Base-by-base conservation (phyloP, 139 green algal species). In the Coelastrella sp. region DNA sequence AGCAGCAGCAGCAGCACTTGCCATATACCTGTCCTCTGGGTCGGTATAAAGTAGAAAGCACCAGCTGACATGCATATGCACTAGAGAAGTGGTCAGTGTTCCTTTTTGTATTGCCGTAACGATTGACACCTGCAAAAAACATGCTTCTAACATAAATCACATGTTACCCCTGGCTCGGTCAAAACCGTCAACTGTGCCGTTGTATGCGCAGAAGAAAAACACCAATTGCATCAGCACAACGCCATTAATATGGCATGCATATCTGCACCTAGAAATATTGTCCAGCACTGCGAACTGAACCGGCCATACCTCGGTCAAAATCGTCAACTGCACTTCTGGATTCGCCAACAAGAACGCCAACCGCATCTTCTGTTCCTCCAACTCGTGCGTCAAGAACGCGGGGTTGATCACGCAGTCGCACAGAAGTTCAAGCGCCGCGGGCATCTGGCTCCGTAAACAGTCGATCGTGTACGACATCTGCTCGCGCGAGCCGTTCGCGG, bases 401-500 rank as follows among this genome's bases (percentile, higher is more conserved):
- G 92, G 97, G 93, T 99, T 99, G 2, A 99, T 83, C 56, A 99
- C 97, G 4, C 92, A 92, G 93, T 99, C 98, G 8, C 93, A 92
- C 86, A 99, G 92, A 10, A 99, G 66, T 94, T 99, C 98, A 77
- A 99, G 93, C 4, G 96, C 95, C 66, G 97, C 95, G 4, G 98
- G 95, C 19, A 97, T 47, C 77, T 94, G 93, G 10, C 94, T 97
- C 91, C 97, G 96, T 58, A 97, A 88, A 68, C 93, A 96, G 91
- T 99, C 98, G 22, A 98, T 96, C 73, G 95, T 98, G 96, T 99
- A 99, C 8, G 92, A 95, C 94, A 99, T 98, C 95, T 97, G 96
- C 90, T 98, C 97, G 11, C 95, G 85, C 3, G 93, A 95, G 54
- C 95, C 97, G 56, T 95, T 97, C 5, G 97, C 97, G 17, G 95